Conservation (phyloP, 305 asterid genomes). For the Fraxinus angustifolia region DNA sequence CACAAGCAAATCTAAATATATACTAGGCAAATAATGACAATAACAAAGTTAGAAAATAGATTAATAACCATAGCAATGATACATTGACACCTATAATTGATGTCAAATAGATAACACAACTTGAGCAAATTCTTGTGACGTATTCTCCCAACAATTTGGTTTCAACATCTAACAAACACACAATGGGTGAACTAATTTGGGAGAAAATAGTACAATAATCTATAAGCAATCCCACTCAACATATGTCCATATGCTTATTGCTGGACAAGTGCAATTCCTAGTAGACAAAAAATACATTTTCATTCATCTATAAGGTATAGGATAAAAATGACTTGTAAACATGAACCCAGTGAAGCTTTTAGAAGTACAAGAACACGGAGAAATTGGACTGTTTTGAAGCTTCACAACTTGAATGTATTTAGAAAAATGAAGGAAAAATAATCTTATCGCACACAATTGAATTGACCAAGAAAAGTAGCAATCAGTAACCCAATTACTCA, state of each 20-base stretch:
- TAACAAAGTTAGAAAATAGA: background rate
- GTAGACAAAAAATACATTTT: background rate
- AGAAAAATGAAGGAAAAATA: background rate
- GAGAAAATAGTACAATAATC: background rate
- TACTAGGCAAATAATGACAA: background rate
- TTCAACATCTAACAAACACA: background rate
- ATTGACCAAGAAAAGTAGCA: background rate
- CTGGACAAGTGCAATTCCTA: background rate
- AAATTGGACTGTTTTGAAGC: background rate
- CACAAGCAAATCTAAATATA: background rate
- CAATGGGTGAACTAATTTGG: background rate
- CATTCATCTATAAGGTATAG: background rate
- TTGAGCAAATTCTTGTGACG: background rate
- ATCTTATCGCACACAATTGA: background rate
- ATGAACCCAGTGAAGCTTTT: background rate
- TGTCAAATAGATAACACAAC: background rate
- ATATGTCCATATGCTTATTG: background rate
- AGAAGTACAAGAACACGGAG: background rate
- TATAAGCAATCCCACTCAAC: background rate
- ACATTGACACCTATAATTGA: background rate
- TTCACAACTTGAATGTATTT: background rate
- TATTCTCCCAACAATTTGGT: background rate
- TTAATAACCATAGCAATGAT: background rate
- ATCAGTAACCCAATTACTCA: background rate
- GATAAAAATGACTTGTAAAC: background rate